Conservation (phyloP, 2,329 filamentous ascomycete genomes). For the Exophiala xenobiotica region DNA sequence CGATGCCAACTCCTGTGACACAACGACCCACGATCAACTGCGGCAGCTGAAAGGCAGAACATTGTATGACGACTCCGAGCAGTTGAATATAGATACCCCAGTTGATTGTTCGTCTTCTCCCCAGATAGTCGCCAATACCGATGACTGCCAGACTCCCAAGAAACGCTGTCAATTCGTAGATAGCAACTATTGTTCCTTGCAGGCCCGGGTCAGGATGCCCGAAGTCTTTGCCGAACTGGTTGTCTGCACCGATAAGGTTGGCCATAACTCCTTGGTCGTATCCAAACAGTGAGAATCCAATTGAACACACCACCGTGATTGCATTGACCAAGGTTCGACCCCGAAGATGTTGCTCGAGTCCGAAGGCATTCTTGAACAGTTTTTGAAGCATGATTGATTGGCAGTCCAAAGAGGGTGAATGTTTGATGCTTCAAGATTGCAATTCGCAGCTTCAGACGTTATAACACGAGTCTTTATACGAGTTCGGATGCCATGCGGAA, state of each 20-base stretch:
- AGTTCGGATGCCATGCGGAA: no score
- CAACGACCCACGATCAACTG: conserved; percentile 49
- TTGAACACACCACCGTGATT: not conserved
- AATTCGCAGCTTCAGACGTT: no score
- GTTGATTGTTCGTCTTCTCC: not conserved
- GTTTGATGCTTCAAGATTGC: no score
- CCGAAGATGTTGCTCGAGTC: no score
- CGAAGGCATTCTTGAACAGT: no score
- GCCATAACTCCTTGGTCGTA: not conserved
- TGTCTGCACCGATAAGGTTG: not conserved
- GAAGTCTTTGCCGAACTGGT: not conserved
- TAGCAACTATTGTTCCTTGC: not conserved
- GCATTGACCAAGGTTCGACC: no score
- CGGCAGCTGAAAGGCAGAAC: conserved; percentile 38
- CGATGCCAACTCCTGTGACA: conserved; percentile 40
- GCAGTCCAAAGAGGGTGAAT: no score
- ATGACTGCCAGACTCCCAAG: not conserved
- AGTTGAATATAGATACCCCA: not conserved
- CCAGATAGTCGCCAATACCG: not conserved
- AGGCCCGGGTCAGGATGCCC: not conserved
- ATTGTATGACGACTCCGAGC: conserved; percentile 44
- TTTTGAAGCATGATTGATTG: no score
- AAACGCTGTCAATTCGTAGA: not conserved
- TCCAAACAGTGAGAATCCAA: not conserved
- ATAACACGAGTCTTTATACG: no score